phyloP scores from a whole-genome alignment of 768 basidiomycete genomes.

The Podaxis sp. region DNA sequence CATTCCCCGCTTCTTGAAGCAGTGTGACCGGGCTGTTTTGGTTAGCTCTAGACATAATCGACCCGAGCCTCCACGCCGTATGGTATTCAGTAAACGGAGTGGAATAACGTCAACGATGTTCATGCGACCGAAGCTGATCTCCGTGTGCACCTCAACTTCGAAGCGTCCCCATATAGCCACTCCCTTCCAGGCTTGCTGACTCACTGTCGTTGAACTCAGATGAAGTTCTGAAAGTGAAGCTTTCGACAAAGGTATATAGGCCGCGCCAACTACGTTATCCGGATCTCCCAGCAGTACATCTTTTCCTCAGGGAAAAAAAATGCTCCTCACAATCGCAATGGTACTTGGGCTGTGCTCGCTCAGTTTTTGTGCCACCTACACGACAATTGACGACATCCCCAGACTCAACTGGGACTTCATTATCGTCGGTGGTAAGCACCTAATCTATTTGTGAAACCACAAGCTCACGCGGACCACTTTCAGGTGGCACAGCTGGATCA shows the following conservation, averaged over 20 bases:
- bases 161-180: too few species aligned
- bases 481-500: conserved; percentile 30
- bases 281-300: neutral
- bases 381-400: conserved; percentile 6
- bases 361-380: conserved; percentile 1
- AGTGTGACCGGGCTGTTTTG: too few species aligned
- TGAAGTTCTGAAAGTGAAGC: neutral
- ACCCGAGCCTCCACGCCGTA: too few species aligned
- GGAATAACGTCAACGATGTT: too few species aligned
- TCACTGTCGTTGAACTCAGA: too few species aligned
- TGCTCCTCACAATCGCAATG: neutral
- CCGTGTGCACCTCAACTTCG: too few species aligned
- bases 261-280: neutral
- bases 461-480: neutral
- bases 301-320: neutral
- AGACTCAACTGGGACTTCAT: conserved; percentile 15
- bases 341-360: neutral
- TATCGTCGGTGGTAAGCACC: conserved; percentile 24
- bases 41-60: too few species aligned
- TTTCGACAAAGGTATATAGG: neutral
- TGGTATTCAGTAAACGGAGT: too few species aligned
- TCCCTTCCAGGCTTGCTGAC: too few species aligned
- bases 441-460: neutral
- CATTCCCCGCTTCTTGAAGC: too few species aligned
- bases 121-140: too few species aligned